A percentile compares a stretch with the other conserved stretches of the same genome.
Conservation (phyloP, 2,329 filamentous ascomycete species). For the Talaromyces piceae region DNA sequence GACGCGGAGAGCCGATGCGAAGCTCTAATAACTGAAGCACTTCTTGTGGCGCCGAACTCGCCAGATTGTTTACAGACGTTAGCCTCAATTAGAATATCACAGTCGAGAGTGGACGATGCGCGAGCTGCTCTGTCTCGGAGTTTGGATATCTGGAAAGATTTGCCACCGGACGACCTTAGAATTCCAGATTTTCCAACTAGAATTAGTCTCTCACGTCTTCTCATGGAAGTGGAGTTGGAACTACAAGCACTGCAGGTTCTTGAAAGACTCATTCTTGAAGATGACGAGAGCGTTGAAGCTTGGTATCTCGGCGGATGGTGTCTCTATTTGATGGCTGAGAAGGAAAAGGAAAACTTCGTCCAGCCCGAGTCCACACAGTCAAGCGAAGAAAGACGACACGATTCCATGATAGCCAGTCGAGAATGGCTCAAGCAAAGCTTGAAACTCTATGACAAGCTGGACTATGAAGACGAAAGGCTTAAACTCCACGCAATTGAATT, state of each 20-base stretch:
- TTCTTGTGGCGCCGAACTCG: constrained; percentile 70
- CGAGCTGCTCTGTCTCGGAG: constrained; percentile 69
- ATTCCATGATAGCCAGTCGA: constrained; percentile 64
- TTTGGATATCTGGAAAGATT: constrained; percentile 72
- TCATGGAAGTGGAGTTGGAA: constrained; percentile 87
- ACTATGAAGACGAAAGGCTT: constrained; percentile 58
- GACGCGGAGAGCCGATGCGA: constrained; percentile 89
- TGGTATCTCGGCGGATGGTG: constrained; percentile 98
- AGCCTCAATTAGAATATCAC: constrained; percentile 88
- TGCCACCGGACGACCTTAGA: constrained; percentile 60
- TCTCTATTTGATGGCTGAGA: constrained; percentile 59
- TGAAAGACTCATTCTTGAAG: constrained; percentile 74
- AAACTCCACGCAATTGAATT: constrained; percentile 39
- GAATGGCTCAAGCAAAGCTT: constrained; percentile 78
- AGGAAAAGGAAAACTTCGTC: constrained; percentile 38
- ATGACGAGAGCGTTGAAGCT: constrained; percentile 88
- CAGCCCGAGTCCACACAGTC: constrained; percentile 26
- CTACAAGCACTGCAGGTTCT: constrained; percentile 77
- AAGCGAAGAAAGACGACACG: constrained; percentile 48
- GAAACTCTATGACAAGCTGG: constrained; percentile 66
- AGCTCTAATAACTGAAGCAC: constrained; percentile 79
- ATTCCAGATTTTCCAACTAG: constrained; percentile 82
- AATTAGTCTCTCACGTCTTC: constrained; percentile 72
- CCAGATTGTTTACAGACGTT: constrained; percentile 93
- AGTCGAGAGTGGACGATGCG: constrained; percentile 71